These are phyloP conservation scores for Elaphomyces granulatus DNA, from an alignment of 495 filamentous ascomycete genomes.

Conservation along the genomic window DNA sequence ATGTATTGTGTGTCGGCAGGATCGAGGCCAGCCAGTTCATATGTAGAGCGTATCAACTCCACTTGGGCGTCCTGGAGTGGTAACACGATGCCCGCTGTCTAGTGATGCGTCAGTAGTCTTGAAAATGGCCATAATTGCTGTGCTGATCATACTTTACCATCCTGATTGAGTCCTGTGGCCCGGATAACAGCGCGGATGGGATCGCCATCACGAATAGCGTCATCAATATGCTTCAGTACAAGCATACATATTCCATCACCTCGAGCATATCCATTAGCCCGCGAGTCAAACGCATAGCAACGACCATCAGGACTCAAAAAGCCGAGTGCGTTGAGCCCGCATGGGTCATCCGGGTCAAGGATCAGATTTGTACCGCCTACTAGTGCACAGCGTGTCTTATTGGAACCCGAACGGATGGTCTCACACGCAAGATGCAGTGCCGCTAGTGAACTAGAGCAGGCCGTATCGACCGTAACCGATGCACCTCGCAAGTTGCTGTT, in stretches of 20 bases:
- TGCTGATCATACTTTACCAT: too few relatives aligned
- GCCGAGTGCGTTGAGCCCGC: background rate
- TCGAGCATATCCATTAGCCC: slow-evolving; percentile 31
- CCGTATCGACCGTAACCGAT: too few relatives aligned
- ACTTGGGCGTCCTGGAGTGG: slow-evolving; percentile 12
- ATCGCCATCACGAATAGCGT: slow-evolving; percentile 24
- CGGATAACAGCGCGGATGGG: slow-evolving; percentile 32
- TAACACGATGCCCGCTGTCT: slow-evolving; percentile 18
- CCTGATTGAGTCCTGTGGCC: slow-evolving; percentile 15
- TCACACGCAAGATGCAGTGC: slow-evolving; percentile 31
- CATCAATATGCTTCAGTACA: slow-evolving; percentile 25
- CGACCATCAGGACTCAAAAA: slow-evolving; percentile 19
- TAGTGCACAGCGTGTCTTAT: slow-evolving; percentile 20
- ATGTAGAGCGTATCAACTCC: slow-evolving; percentile 7
- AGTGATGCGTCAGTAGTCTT: too few relatives aligned
- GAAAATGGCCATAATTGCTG: too few relatives aligned
- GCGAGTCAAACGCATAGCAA: slow-evolving; percentile 21
- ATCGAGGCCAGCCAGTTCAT: slow-evolving; percentile 8
- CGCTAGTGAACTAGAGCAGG: slow-evolving; percentile 31
- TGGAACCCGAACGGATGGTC: slow-evolving; percentile 26
- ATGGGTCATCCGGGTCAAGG: background rate
- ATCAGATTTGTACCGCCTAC: slow-evolving; percentile 9
- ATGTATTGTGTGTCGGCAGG: slow-evolving; percentile 16
- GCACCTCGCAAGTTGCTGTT: too few relatives aligned
- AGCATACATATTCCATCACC: slow-evolving; percentile 30